Evolutionary conservation across 2,329 filamentous ascomycete genomes (phyloP).

Genomic region (Ophiognomonia clavigignenti-juglandacearum): DNA sequence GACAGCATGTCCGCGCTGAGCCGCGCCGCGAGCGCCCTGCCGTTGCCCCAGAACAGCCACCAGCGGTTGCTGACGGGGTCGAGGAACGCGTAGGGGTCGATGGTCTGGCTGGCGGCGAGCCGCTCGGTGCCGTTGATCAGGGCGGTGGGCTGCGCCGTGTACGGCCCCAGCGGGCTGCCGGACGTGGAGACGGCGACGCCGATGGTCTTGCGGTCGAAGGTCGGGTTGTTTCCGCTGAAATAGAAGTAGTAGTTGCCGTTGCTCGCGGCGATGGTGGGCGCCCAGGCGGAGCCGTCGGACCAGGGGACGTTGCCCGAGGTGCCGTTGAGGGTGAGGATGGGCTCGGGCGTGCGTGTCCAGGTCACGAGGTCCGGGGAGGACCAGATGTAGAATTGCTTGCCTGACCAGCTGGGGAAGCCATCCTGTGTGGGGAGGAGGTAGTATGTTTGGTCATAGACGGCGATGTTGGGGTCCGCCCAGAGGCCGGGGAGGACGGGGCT

Average conservation of each 20-base stretch:
- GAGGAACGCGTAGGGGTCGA: conserved; percentile 57
- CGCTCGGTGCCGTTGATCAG: conserved; percentile 51
- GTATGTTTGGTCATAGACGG: conserved; percentile 36
- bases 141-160: conserved; percentile 44
- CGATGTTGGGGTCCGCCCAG: conserved; percentile 44
- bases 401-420: conserved; percentile 38
- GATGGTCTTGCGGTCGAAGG: conserved; percentile 52
- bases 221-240: conserved; percentile 50
- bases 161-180: conserved; percentile 54
- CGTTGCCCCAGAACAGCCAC: conserved; percentile 60
- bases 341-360: conserved; percentile 33
- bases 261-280: conserved; percentile 56
- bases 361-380: conserved; percentile 29
- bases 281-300: conserved; percentile 64
- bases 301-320: conserved; percentile 52
- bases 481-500: conserved; percentile 34
- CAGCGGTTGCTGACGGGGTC: conserved; percentile 53
- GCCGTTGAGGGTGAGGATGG: conserved; percentile 41
- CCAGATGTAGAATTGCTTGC: conserved; percentile 37
- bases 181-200: conserved; percentile 57
- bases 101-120: conserved; percentile 36
- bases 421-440: conserved; percentile 45
- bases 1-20: conserved; percentile 41
- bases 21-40: conserved; percentile 35
- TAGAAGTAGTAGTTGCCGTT: conserved; percentile 62